Base-by-base conservation (phyloP, 1,284 basidiomycete species). In the Meripilus lineatus region DNA sequence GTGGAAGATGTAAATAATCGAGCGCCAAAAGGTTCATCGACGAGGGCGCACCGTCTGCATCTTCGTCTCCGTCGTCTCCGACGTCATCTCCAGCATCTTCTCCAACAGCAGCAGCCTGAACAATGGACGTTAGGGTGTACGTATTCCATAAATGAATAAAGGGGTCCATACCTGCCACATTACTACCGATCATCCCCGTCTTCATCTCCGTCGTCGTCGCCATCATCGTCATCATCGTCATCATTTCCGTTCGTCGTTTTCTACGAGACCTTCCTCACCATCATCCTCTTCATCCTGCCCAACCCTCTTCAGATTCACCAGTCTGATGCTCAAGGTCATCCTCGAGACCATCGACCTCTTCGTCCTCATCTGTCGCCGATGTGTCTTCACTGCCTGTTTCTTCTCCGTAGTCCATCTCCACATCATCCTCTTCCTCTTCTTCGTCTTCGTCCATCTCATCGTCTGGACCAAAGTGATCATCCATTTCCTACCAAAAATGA, bases 371-470 rank as follows among this genome's bases (percentile, higher is more conserved):
- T 6, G 80, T 75, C 51, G 78, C 67, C 2, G 85, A 86, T 5
- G 85, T 87, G 45, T 84, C 81, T 48, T 89, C 88, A 46, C 85
- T 89, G 18, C 81, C 84, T 1, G 84, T 86, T 48, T 86, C 84
- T 35, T 90, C 86, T 6, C 76, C 88, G 48, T 83, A 89, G 35
- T 92, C 89, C 77, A 93, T 91, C 45, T 93, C 90, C 22, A 89
- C 85, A 46, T 91, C 88, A 43, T 85, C 87, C 14, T 84, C 86
- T 7, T 82, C 84, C 20, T 84, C 85, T 11, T 83, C 89, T 30
- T 82, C 86, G 45, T 84, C 86, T 25, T 87, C 89, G 42, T 84
- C 86, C 73, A 89, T 87, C 42, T 84, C 88, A 44, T 87, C 86
- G 33, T 85, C 86, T 20, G 76, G 74, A 45, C 78, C 64, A 48